These are phyloP conservation scores for Litsea cubeba DNA, from an alignment of 164 flowering plant genomes.

Conservation along the genomic window DNA sequence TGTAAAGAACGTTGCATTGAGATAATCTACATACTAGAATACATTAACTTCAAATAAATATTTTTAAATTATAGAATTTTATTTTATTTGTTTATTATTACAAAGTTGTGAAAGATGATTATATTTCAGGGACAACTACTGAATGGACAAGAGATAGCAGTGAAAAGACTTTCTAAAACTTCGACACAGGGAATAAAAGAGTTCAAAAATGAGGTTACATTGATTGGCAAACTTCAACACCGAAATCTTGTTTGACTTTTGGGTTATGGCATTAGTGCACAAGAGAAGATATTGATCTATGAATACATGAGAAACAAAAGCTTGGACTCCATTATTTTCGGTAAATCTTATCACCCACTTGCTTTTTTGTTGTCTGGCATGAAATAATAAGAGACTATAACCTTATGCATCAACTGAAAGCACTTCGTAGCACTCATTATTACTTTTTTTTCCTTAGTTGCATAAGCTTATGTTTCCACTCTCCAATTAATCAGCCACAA, in stretches of 20 bases:
- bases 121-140: constrained; percentile 43
- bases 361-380: no score
- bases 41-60: constrained; percentile 28
- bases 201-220: constrained; percentile 61
- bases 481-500: no score
- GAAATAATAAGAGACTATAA: no score
- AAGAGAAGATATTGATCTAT: constrained; percentile 65
- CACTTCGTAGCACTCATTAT: no score
- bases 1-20: no score
- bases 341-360: constrained; percentile 10
- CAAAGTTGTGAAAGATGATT: not conserved
- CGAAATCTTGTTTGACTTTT: constrained; percentile 66
- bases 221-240: constrained; percentile 71
- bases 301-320: constrained; percentile 79
- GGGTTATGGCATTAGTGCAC: constrained; percentile 65
- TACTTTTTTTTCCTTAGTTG: no score
- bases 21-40: not conserved
- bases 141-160: constrained; percentile 55
- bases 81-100: not conserved
- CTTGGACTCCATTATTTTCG: constrained; percentile 56
- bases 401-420: no score
- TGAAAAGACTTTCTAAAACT: constrained; percentile 59
- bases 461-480: no score
- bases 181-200: constrained; percentile 75
- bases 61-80: constrained; percentile 16